Base-by-base conservation (phyloP, 2,329 filamentous ascomycete genomes). In the Chaetomiaceae sp. region DNA sequence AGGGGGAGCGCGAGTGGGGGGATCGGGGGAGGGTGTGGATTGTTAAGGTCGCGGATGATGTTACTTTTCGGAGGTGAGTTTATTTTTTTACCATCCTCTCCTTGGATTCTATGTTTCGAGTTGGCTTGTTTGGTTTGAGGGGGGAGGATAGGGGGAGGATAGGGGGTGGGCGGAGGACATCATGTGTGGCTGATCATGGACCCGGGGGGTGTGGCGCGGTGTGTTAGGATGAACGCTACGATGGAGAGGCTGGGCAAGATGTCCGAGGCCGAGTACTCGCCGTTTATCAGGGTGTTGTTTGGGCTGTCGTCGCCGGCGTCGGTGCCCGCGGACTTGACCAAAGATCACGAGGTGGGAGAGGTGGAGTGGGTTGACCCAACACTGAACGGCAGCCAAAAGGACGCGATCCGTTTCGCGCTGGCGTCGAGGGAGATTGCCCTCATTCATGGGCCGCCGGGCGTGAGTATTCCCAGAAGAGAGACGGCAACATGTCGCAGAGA, bases 391-490 rank as follows among this genome's bases (percentile, higher is more conserved):
- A 82, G 79, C 12, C 83, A 87, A 62, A 85, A 83, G 59, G 79
- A 84, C 50, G 83, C 83, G 14, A 82, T 87, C 51, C 70, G 81
- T n/a, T 99, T 97, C 64, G 90, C 92, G 0, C 72, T 99, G 48
- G 86, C 85, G 6, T 86, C 87, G 1, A 77, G 77, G 47, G 90
- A 96, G 62, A 79, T 97, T 23, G 88, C 89, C 2, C 74, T 96
- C 53, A 96, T 99, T 48, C 93, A 99, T 65, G 93, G 93, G 0
- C 93, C 93, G 0, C 93, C 93, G 1, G 93, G 93, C 1, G 81
- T 81, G 67, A 64, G 75, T 68, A 13, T 8, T 12, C 10, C 17
- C 17, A 13, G 13, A 7, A 16, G 5, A 9, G 9, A 16, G 13
- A 35, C 20, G 16, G 8, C 5, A 16, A 12, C 3, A 31, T 5